Conservation (phyloP, 1,284 basidiomycete species). For the Malassezia brasiliensis region DNA sequence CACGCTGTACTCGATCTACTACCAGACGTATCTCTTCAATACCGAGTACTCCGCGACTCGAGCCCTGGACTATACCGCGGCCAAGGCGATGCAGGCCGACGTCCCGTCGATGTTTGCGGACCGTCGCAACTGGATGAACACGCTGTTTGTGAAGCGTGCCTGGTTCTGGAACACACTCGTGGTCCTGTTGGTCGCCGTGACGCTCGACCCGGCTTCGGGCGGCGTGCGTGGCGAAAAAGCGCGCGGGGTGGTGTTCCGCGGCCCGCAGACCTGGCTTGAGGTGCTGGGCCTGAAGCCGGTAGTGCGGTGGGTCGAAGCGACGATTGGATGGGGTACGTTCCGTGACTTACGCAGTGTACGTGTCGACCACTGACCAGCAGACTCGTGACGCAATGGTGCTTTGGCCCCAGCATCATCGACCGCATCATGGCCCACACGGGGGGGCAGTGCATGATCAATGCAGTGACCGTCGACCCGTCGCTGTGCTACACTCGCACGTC, state of each 20-base stretch:
- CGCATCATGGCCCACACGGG: conserved; percentile 67
- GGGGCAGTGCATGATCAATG: conserved; percentile 58
- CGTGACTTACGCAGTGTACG: not conserved
- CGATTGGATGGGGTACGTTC: conserved; percentile 22
- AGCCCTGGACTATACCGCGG: conserved; percentile 2
- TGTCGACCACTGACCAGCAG: conserved; percentile 9
- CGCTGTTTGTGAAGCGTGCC: conserved; percentile 74
- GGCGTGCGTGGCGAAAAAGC: conserved; percentile 8
- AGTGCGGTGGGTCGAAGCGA: conserved; percentile 18
- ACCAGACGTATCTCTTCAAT: conserved; percentile 4
- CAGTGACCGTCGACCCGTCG: conserved; percentile 42
- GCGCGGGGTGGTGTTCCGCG: not conserved
- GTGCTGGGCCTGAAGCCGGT: not conserved
- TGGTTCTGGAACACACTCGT: conserved; percentile 71
- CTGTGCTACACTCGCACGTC: conserved; percentile 29
- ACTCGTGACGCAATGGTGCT: conserved; percentile 68
- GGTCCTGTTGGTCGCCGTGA: conserved; percentile 18
- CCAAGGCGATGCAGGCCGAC: not conserved
- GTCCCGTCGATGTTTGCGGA: conserved; percentile 23
- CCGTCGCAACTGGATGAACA: conserved; percentile 73
- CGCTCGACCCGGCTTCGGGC: conserved; percentile 2
- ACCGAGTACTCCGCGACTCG: not conserved
- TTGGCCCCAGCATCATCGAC: conserved; percentile 72
- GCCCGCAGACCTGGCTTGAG: not conserved
- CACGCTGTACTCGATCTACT: not conserved